These are phyloP conservation scores for Rhodosporidiobolus sp. DNA, from an alignment of 768 basidiomycete genomes.

Conservation along the genomic window DNA sequence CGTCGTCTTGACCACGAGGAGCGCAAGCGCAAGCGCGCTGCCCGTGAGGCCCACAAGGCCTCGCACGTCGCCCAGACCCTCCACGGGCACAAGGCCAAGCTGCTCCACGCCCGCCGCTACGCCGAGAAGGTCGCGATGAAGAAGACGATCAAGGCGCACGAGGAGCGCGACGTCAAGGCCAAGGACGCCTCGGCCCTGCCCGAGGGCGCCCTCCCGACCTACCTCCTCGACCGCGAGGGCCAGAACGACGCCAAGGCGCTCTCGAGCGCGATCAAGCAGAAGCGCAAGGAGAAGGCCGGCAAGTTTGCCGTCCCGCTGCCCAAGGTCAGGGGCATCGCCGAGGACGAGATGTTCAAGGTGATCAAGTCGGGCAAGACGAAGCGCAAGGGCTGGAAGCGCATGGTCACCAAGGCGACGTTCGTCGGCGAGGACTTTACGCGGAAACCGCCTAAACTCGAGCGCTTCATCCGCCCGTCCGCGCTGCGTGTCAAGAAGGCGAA, in stretches of 20 bases:
- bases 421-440: conserved; percentile 89
- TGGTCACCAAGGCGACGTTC: conserved; percentile 99
- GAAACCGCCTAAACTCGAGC: conserved; percentile 98
- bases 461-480: conserved; percentile 96
- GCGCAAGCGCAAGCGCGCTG: conserved; percentile 63
- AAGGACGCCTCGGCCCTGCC: conserved; percentile 71
- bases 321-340: conserved; percentile 94
- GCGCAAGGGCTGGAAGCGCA: conserved; percentile 90
- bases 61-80: conserved; percentile 87
- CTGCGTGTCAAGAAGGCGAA: conserved; percentile 97
- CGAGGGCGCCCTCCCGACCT: conserved; percentile 89
- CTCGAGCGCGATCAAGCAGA: conserved; percentile 93
- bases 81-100: conserved; percentile 94
- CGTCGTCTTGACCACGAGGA: conserved; percentile 93
- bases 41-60: conserved; percentile 54
- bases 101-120: conserved; percentile 94
- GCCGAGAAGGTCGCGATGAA: conserved; percentile 97
- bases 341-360: conserved; percentile 99
- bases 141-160: conserved; percentile 99
- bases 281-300: conserved; percentile 97
- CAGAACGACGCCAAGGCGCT: conserved; percentile 97
- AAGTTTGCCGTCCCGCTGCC: conserved; percentile 96
- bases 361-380: conserved; percentile 96
- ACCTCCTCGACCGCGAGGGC: conserved; percentile 93
- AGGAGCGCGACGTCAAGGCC: conserved; percentile 96